Conservation (phyloP, 2,329 filamentous ascomycete genomes). For the Shiraia sp. region DNA sequence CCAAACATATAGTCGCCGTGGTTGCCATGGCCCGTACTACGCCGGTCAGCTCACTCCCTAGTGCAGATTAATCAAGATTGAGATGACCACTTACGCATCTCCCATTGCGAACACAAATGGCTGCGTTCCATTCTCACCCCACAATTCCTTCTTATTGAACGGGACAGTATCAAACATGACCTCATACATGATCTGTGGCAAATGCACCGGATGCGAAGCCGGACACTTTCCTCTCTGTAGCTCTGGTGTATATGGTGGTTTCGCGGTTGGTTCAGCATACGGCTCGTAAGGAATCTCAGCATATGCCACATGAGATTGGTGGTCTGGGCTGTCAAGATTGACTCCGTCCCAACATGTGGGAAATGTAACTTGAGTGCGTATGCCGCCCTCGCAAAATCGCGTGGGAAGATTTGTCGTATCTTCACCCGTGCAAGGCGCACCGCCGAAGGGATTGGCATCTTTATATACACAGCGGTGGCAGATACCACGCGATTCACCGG, state of each 20-base stretch:
- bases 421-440: constrained; percentile 45
- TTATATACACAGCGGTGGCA: constrained; percentile 39
- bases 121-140: constrained; percentile 32
- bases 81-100: constrained; percentile 31
- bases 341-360: constrained; percentile 57
- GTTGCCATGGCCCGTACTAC: constrained; percentile 32
- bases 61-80: too few species aligned
- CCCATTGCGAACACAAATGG: constrained; percentile 38
- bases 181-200: constrained; percentile 54
- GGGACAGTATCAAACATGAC: constrained; percentile 50
- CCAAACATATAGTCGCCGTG: constrained; percentile 33
- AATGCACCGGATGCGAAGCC: constrained; percentile 47
- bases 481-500: constrained; percentile 33
- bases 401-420: constrained; percentile 46
- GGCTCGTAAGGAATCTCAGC: constrained; percentile 36
- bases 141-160: constrained; percentile 29
- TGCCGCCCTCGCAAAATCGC: constrained; percentile 49
- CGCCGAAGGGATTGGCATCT: constrained; percentile 30
- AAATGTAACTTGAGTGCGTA: constrained; percentile 51
- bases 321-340: constrained; percentile 57
- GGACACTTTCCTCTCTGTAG: constrained; percentile 46
- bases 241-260: constrained; percentile 21
- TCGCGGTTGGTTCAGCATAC: constrained; percentile 21
- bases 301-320: constrained; percentile 57
- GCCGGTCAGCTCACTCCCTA: too few species aligned